Percentiles rank a stretch among this genome's conserved stretches.
phyloP scores from a whole-genome alignment of 2,329 filamentous ascomycete species.

The Penicillium oxalicum region DNA sequence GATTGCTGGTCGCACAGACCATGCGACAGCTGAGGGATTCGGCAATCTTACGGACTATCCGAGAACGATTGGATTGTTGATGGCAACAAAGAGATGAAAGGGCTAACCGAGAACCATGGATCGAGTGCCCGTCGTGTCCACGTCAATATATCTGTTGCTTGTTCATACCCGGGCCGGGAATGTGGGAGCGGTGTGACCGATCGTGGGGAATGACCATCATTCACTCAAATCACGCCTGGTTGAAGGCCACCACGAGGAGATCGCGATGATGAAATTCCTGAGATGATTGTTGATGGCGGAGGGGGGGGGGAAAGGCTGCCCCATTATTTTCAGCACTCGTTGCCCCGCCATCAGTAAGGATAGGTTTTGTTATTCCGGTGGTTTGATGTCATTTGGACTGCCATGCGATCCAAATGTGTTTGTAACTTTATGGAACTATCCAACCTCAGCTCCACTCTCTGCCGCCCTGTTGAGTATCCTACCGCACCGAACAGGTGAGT shows the following conservation, averaged over 20 bases:
- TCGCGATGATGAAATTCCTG: not conserved
- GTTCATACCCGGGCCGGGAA: conserved; percentile 6
- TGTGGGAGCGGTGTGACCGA: conserved; percentile 25
- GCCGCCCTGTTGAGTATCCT: not conserved
- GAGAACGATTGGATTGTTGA: no score
- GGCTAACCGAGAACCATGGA: conserved; percentile 17
- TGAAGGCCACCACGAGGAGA: not conserved
- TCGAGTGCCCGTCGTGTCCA: conserved; percentile 1
- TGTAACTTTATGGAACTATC: no score
- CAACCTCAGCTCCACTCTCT: not conserved
- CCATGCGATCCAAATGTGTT: not conserved
- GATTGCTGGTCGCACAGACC: no score
- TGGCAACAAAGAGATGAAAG: conserved; percentile 5
- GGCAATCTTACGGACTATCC: no score
- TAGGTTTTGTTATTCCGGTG: not conserved
- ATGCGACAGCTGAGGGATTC: no score
- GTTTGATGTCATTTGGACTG: conserved; percentile 9
- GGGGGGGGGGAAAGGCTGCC: no score
- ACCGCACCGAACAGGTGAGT: not conserved
- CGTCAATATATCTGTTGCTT: not conserved
- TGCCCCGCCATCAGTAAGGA: no score
- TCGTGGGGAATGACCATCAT: not conserved
- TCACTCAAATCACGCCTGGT: not conserved
- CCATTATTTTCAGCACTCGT: no score
- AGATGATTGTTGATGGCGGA: not conserved